These are phyloP conservation scores for Russula olivacea DNA, from an alignment of 768 basidiomycete species.

Conservation along the genomic window DNA sequence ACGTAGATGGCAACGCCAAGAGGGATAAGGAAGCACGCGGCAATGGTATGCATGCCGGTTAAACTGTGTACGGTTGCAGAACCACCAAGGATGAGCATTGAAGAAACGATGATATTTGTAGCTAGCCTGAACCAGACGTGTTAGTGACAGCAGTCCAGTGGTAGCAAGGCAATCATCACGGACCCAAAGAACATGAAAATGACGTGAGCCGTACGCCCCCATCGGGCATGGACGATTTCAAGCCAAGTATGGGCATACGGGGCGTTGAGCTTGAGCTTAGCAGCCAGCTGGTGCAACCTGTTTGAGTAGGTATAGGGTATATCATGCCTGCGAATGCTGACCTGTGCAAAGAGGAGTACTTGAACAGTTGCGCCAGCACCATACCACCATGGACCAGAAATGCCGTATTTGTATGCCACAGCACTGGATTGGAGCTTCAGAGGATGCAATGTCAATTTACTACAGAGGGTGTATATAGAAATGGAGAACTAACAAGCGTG, in stretches of 20 bases:
- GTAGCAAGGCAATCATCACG: constrained; percentile 16
- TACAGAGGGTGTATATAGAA: not conserved
- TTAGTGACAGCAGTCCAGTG: not conserved
- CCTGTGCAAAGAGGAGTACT: constrained; percentile 85
- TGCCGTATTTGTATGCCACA: constrained; percentile 79
- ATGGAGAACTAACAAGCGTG: constrained; percentile 45
- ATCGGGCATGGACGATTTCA: constrained; percentile 75
- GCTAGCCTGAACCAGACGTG: constrained; percentile 48
- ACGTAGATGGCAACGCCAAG: constrained; percentile 86
- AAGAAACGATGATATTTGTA: constrained; percentile 89
- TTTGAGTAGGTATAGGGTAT: not conserved
- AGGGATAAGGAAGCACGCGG: constrained; percentile 88
- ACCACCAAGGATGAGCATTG: constrained; percentile 73
- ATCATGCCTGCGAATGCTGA: constrained; percentile 26
- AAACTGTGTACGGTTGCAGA: constrained; percentile 83
- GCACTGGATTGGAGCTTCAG: constrained; percentile 69
- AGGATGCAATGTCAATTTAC: constrained; percentile 14
- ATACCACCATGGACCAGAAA: constrained; percentile 88
- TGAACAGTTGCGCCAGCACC: constrained; percentile 86
- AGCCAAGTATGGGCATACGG: constrained; percentile 86
- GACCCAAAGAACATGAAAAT: constrained; percentile 88
- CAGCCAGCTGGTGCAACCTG: constrained; percentile 52
- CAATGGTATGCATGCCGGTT: constrained; percentile 87
- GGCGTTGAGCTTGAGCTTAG: constrained; percentile 88
- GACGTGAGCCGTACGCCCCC: constrained; percentile 74